Evolutionary conservation across 768 basidiomycete species (phyloP).

Genomic region (Lentinula lateritia): DNA sequence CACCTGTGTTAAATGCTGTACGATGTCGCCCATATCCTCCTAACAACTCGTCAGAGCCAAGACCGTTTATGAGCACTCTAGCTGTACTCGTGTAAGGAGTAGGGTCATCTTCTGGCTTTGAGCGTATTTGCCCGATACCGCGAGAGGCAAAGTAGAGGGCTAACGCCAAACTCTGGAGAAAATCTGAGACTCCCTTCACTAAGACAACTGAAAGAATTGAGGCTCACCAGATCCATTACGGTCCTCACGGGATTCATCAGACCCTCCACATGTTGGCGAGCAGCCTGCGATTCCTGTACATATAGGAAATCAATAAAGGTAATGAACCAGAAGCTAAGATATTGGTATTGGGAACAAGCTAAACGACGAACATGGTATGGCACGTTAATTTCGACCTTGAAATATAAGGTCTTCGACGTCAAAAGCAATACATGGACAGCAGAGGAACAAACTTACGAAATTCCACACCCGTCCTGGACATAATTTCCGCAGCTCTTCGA

Average conservation of each 20-base stretch:
- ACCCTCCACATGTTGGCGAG: slow-evolving; percentile 51
- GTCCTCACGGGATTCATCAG: slow-evolving; percentile 77
- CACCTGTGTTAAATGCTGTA: slow-evolving; percentile 56
- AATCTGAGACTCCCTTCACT: neutral
- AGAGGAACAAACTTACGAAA: slow-evolving; percentile 49
- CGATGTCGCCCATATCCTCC: slow-evolving; percentile 93
- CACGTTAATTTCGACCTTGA: slow-evolving; percentile 80
- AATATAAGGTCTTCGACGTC: slow-evolving; percentile 2
- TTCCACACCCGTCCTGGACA: slow-evolving; percentile 85
- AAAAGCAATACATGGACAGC: slow-evolving; percentile 2
- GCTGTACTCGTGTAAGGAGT: slow-evolving; percentile 66
- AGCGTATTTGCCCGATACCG: slow-evolving; percentile 58
- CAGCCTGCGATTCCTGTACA: slow-evolving; percentile 59
- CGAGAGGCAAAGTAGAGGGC: slow-evolving; percentile 93
- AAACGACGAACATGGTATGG: slow-evolving; percentile 55
- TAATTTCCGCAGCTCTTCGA: slow-evolving; percentile 71
- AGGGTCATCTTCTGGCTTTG: slow-evolving; percentile 25
- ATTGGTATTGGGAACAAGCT: neutral
- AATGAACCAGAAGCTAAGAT: neutral
- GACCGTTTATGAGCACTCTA: slow-evolving; percentile 79
- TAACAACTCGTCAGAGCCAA: slow-evolving; percentile 93
- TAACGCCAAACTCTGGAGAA: slow-evolving; percentile 74
- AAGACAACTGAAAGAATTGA: neutral
- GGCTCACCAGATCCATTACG: slow-evolving; percentile 84
- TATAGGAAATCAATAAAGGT: slow-evolving; percentile 1